Evolutionary conservation across 495 filamentous ascomycete genomes (phyloP).

Genomic region (Penicillium pancosmium): DNA sequence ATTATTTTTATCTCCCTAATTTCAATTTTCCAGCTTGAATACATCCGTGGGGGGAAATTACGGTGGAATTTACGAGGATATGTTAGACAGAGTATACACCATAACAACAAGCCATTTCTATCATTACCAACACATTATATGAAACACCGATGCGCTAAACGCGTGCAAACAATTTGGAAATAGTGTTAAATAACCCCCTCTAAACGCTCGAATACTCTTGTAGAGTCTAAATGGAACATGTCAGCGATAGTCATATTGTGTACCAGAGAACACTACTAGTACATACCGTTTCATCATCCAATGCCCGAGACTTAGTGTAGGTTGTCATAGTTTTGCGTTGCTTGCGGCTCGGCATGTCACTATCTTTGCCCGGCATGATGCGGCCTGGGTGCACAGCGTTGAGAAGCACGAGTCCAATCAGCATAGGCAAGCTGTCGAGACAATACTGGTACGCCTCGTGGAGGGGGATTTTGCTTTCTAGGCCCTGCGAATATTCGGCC

Average conservation of each 20-base stretch:
- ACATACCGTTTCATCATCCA: constrained; percentile 7
- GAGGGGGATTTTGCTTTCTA: constrained; percentile 23
- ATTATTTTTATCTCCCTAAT: no score
- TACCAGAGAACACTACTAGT: background rate
- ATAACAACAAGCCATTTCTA: background rate
- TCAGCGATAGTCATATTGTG: background rate
- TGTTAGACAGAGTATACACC: no score
- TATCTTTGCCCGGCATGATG: constrained; percentile 47
- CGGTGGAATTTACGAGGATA: no score
- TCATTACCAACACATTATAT: background rate
- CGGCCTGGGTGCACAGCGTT: constrained; percentile 54
- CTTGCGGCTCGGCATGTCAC: constrained; percentile 30
- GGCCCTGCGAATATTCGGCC: constrained; percentile 53
- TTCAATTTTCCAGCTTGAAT: no score
- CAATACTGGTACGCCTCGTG: constrained; percentile 58
- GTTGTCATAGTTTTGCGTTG: constrained; percentile 8
- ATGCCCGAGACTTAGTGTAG: background rate
- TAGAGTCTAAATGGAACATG: background rate
- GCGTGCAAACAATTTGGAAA: background rate
- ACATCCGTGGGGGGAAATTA: no score
- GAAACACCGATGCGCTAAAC: background rate
- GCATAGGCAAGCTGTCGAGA: constrained; percentile 61
- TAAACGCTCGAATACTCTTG: background rate
- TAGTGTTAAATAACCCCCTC: no score
- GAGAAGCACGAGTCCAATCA: constrained; percentile 49